Base-by-base conservation (phyloP, 176 grass and related monocot species). In the Paspalum notatum region DNA sequence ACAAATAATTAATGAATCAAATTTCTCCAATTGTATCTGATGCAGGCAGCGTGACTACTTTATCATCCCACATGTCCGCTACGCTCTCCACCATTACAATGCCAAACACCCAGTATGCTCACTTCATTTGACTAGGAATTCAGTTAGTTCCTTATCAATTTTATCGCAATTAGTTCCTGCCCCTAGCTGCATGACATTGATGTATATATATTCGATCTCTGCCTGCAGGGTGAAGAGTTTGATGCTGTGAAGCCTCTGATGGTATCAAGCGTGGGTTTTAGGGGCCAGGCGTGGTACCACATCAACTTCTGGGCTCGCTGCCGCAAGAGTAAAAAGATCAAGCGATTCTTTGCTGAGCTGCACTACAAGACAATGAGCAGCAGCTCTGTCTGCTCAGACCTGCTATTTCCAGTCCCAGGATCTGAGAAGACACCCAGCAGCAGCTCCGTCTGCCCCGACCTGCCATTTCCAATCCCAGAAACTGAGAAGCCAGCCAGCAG, bases 1-100 rank as follows among this genome's bases (percentile, higher is more conserved):
- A 70, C 21, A 16, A 38, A 17, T 18, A 65, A 40, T 22, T 50
- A 32, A 15, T 18, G 22, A 18, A 51, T 26, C 46, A 50, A 50
- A 71, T 50, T 51, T 50, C 68, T 27, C 14, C 24, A 27, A 71
- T 32, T 71, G 10, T 6, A 14, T 25, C 25, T 4, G 6, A 47
- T 60, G 54, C 56, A 82, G 72, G 42, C 7, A 55, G 17, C 71
- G 81, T 14, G 81, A 83, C 17, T 12, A 12, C 4, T 38, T 8
- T 50, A 67, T 67, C 72, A 75, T 84, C 3, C 20, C 0, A 3
- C 43, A 15, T 45, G 60, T 44, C 71, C 40, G 43, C 24, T 11
- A 83, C 3, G 81, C 61, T 37, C 81, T 83, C 17, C 15, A 20
- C 40, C 72, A 61, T 22, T 84, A 83, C 50, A 83, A 76, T 5